These are phyloP conservation scores for Aspergillus hortae DNA, from an alignment of 2,329 filamentous ascomycete genomes.

Conservation along the genomic window DNA sequence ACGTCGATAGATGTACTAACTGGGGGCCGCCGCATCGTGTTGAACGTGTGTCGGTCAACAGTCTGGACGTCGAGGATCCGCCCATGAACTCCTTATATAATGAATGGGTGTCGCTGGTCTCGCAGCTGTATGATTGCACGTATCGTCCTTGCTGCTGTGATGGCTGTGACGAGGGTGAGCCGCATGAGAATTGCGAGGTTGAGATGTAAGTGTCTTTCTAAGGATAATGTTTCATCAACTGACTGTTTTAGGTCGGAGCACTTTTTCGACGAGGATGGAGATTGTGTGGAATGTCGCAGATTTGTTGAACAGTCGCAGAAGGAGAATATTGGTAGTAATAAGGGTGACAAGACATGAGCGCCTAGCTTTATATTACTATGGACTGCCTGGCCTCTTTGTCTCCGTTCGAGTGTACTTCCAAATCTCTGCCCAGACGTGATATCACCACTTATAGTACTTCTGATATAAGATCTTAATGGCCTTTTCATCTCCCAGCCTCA, in stretches of 20 bases:
- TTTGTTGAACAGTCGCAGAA: neutral
- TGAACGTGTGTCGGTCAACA: neutral
- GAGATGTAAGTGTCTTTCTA: neutral
- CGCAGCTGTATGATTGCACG: too few species aligned
- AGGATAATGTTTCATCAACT: neutral
- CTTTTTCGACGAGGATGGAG: slow-evolving; percentile 12
- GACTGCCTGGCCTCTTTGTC: too few species aligned
- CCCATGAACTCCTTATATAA: too few species aligned
- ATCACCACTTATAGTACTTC: neutral
- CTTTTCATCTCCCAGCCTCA: neutral
- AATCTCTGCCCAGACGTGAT: neutral
- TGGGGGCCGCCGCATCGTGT: neutral
- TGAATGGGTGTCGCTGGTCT: too few species aligned
- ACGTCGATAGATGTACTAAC: neutral
- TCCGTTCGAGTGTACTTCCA: too few species aligned
- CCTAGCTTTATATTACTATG: too few species aligned
- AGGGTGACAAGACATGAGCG: too few species aligned
- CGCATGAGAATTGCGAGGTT: neutral
- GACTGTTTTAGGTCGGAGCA: slow-evolving; percentile 7
- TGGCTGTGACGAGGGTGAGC: neutral
- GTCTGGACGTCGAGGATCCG: neutral
- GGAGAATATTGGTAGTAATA: neutral
- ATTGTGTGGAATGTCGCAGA: slow-evolving; percentile 3
- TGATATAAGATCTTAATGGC: neutral
- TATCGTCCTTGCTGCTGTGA: too few species aligned